Evolutionary conservation across 208 protist genomes (phyloP).

Genomic region (Crithidia expoeki): DNA sequence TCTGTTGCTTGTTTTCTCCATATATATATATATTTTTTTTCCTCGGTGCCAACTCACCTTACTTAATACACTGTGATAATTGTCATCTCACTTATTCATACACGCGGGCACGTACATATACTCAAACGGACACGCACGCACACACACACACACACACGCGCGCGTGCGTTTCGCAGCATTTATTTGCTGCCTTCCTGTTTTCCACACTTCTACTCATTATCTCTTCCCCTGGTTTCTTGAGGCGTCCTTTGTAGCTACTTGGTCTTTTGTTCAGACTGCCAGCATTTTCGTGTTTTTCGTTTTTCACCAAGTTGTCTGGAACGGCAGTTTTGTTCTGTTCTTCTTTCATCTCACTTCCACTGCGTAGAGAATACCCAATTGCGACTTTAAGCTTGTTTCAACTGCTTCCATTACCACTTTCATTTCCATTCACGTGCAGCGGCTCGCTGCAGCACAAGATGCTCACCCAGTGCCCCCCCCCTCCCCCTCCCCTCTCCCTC

Average conservation of each 20-base stretch:
- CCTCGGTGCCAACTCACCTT: constrained; percentile 1
- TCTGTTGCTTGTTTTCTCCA: not conserved
- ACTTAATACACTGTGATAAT: constrained; percentile 7
- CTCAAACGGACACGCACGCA: constrained; percentile 5
- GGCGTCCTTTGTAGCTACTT: too few species aligned
- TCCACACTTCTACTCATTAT: constrained; percentile 2
- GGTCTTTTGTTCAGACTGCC: not conserved
- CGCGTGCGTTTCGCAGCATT: not conserved
- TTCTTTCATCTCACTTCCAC: constrained; percentile 6
- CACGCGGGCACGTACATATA: not conserved
- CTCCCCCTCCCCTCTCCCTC: too few species aligned
- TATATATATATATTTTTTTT: not conserved
- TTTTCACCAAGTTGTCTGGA: too few species aligned
- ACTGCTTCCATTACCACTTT: not conserved
- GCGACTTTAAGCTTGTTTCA: not conserved
- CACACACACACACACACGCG: constrained; percentile 12
- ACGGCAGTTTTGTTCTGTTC: not conserved
- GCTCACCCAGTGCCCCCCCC: too few species aligned
- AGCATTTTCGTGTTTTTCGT: not conserved
- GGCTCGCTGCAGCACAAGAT: too few species aligned
- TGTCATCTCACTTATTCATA: constrained; percentile 5
- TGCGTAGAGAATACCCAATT: not conserved
- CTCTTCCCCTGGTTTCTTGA: not conserved
- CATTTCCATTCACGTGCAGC: not conserved
- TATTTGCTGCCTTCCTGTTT: not conserved